Evolutionary conservation across 1,284 basidiomycete species (phyloP).

Genomic region (Blastosporella zonata): DNA sequence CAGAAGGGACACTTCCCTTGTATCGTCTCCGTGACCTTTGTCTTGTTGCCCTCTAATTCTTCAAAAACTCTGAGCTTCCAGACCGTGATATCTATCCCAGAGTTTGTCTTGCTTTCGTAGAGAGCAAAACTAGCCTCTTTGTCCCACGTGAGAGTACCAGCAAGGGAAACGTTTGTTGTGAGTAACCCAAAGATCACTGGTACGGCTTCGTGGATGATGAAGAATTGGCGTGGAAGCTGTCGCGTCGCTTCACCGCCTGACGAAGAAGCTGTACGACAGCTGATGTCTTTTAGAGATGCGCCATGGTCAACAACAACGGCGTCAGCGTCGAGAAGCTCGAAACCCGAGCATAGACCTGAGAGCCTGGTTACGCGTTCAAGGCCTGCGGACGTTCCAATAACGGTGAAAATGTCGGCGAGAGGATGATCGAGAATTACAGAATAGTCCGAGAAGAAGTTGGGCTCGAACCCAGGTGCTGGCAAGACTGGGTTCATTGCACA

Average conservation of each 20-base stretch:
- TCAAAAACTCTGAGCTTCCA: slow-evolving; percentile 33
- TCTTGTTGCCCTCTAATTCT: slow-evolving; percentile 22
- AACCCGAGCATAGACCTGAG: slow-evolving; percentile 27
- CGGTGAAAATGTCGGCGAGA: slow-evolving; percentile 26
- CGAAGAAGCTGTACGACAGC: slow-evolving; percentile 17
- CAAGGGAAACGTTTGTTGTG: slow-evolving; percentile 24
- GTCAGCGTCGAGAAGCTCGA: slow-evolving; percentile 28
- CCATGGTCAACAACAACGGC: slow-evolving; percentile 20
- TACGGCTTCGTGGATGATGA: slow-evolving; percentile 31
- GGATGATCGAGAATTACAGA: slow-evolving; percentile 29
- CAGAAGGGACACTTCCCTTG: slow-evolving; percentile 28
- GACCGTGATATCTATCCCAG: slow-evolving; percentile 23
- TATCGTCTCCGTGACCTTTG: slow-evolving; percentile 31
- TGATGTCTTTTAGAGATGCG: slow-evolving; percentile 17
- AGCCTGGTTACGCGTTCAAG: slow-evolving; percentile 32
- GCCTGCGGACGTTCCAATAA: slow-evolving; percentile 29
- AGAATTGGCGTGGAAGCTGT: slow-evolving; percentile 29
- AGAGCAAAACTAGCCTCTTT: slow-evolving; percentile 24
- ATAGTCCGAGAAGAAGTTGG: slow-evolving; percentile 31
- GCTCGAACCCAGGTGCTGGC: slow-evolving; percentile 15
- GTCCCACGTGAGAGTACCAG: slow-evolving; percentile 34
- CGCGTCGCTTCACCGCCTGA: slow-evolving; percentile 2
- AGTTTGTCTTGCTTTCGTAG: slow-evolving; percentile 28
- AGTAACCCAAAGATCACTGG: slow-evolving; percentile 30
- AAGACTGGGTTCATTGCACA: not conserved